Evolutionary conservation across 2,329 filamentous ascomycete species (phyloP), one percentile per base, ranked within the genome.

Genomic region (Fusarium sp.): DNA sequence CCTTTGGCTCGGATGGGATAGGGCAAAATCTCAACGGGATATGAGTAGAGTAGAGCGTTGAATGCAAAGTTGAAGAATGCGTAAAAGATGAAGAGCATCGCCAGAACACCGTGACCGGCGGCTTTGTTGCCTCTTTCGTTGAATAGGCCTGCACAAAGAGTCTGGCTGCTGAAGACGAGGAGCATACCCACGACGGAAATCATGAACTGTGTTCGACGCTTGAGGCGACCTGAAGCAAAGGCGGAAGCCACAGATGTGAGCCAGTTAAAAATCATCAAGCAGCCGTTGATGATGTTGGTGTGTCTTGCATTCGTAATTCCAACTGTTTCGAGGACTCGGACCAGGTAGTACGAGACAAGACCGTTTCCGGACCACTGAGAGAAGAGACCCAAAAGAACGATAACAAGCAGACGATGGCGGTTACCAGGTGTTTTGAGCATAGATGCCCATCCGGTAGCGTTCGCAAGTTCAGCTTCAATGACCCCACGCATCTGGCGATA

Each of bases 241-340:
- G 73, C 73, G 0, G 70, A 76, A 0, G 68, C 61, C 2, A 76
- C 73, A 0, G 71, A 73, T 2, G 69, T 76, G 4, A 76, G n/a
- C 74, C 66, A 72, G 66, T 76, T 70, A 45, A 72, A 76, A 52
- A 76, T 71, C 74, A 71, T 76, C 1, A 76, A 60, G 7, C 62
- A 74, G 4, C 73, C 66, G 4, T 76, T 76, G 35, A 76, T 58
- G 9, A 76, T 72, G n/a, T 76, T 76, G 0, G 47, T 63, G 8
- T 76, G 64, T 1, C 60, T 25, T 0, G 73, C 35, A 4, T 65
- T 22, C 1, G 60, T 69, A 4, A 58, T 38, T 17, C 71, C 74
- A 7, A 72, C 67, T 4, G 70, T 72, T 25, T 66, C 67, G 15
- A 72, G 40, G 1, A 72, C 70, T 9, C 68, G 60, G 2, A 38